Evolutionary conservation across 805 yeast genomes (phyloP).

Genomic region (Hanseniaspora hatyaiensis): DNA sequence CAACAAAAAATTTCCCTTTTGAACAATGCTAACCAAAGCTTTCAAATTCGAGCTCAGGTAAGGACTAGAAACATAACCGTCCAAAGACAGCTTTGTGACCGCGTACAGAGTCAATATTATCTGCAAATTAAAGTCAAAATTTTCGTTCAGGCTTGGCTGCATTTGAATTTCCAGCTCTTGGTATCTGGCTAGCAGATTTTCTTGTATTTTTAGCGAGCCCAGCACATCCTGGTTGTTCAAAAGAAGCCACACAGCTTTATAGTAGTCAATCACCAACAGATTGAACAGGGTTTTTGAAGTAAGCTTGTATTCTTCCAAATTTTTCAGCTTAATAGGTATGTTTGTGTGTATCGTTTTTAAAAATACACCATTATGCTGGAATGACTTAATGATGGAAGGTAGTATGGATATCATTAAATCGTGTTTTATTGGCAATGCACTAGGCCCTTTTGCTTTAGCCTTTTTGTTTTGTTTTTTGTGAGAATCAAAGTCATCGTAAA

Average conservation of each 20-base stretch:
- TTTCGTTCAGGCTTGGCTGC: not conserved
- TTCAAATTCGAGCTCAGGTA: constrained; percentile 21
- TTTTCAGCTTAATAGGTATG: constrained; percentile 5
- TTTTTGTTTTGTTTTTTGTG: not conserved
- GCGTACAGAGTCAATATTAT: not conserved
- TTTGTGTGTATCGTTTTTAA: constrained; percentile 11
- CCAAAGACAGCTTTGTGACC: constrained; percentile 1
- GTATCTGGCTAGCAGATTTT: not conserved
- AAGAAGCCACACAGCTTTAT: constrained; percentile 2
- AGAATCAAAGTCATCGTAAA: constrained; percentile 6
- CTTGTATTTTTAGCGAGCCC: constrained; percentile 1
- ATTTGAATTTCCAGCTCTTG: not conserved
- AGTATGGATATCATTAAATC: not conserved
- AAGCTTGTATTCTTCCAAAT: constrained; percentile 8
- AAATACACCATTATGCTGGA: constrained; percentile 2
- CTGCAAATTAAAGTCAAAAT: not conserved
- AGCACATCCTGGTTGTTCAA: constrained; percentile 9
- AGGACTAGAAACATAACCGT: not conserved
- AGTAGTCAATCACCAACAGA: not conserved
- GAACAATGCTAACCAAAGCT: constrained; percentile 31
- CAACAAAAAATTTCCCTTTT: constrained; percentile 34
- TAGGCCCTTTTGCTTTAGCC: not conserved
- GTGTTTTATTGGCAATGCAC: constrained; percentile 1
- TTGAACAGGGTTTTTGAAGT: not conserved
- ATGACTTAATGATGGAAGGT: constrained; percentile 5